Percentiles rank a stretch among this genome's conserved stretches.
These are phyloP conservation scores for Penicillium brasilianum DNA, from an alignment of 2,329 filamentous ascomycete genomes.

Conservation along the genomic window DNA sequence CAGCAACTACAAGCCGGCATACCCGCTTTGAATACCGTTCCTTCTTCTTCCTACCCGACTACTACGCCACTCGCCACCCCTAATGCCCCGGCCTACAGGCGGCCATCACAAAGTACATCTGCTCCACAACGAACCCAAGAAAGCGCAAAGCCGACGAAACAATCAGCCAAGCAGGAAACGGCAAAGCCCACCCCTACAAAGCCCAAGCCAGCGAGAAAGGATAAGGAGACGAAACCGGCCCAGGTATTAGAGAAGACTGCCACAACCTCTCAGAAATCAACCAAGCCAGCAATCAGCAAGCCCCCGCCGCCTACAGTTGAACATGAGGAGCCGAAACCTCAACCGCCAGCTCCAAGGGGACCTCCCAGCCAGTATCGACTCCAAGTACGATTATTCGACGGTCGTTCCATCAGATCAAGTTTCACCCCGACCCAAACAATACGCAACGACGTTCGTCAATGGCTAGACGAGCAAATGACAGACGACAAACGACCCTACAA, in stretches of 20 bases:
- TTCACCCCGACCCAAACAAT: constrained; percentile 72
- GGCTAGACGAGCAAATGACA: constrained; percentile 70
- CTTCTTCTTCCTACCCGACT: constrained; percentile 10
- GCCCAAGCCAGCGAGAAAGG: constrained; percentile 67
- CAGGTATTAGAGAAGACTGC: constrained; percentile 59
- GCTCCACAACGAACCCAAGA: constrained; percentile 20
- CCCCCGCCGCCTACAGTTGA: constrained; percentile 12
- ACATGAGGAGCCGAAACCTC: constrained; percentile 20
- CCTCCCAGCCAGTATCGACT: constrained; percentile 60
- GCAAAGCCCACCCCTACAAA: constrained; percentile 53
- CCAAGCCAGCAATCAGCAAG: constrained; percentile 8
- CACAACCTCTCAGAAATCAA: constrained; percentile 20
- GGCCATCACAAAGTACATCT: constrained; percentile 7
- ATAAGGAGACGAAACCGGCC: constrained; percentile 68
- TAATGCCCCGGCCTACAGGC: constrained; percentile 19
- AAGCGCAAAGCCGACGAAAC: constrained; percentile 22
- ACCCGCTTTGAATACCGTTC: constrained; percentile 7
- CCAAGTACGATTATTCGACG: constrained; percentile 83
- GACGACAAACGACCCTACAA: constrained; percentile 71
- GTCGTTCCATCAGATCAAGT: constrained; percentile 73
- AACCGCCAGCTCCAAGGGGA: constrained; percentile 22
- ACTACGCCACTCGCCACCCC: constrained; percentile 5
- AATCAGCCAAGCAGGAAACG: constrained; percentile 35
- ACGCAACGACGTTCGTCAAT: constrained; percentile 69
- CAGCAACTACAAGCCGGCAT: constrained; percentile 13